These are phyloP conservation scores for Oemleria cerasiformis DNA, from an alignment of 306 rosid genomes.

Conservation along the genomic window DNA sequence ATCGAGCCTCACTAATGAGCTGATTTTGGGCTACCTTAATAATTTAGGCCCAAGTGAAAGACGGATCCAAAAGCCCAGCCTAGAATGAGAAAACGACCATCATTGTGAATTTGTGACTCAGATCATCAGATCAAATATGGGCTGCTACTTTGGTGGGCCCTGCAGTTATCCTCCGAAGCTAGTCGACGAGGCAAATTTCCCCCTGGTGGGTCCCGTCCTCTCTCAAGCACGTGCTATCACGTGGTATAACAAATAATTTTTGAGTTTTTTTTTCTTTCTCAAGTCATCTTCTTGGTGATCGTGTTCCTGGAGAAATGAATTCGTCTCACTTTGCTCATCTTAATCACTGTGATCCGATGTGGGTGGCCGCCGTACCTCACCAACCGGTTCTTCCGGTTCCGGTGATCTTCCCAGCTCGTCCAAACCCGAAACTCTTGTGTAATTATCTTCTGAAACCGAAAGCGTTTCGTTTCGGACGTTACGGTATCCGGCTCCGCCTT, in stretches of 20 bases:
- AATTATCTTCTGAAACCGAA: constrained; percentile 4
- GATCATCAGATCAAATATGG: too few relatives aligned
- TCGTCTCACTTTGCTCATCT: background rate
- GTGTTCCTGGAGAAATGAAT: background rate
- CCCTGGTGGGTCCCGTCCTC: background rate
- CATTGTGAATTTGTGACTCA: too few relatives aligned
- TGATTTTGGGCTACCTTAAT: too few relatives aligned
- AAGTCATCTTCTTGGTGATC: background rate
- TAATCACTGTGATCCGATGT: constrained; percentile 31
- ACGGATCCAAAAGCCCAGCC: too few relatives aligned
- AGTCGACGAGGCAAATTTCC: background rate
- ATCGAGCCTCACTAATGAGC: too few relatives aligned
- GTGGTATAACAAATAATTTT: background rate
- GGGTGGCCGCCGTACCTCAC: constrained; percentile 24
- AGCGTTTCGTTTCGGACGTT: constrained; percentile 1
- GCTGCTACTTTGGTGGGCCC: background rate
- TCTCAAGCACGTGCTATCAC: background rate
- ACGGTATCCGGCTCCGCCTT: constrained; percentile 19
- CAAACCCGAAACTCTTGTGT: constrained; percentile 4
- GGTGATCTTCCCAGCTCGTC: constrained; percentile 2
- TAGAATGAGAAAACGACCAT: too few relatives aligned
- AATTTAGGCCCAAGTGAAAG: too few relatives aligned
- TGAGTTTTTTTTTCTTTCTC: background rate
- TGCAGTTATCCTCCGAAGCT: background rate
- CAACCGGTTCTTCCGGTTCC: constrained; percentile 14